Percentiles rank a stretch among this genome's conserved stretches.
Evolutionary conservation across 2,329 filamentous ascomycete species (phyloP).

Genomic region (Coniochaeta sp.): DNA sequence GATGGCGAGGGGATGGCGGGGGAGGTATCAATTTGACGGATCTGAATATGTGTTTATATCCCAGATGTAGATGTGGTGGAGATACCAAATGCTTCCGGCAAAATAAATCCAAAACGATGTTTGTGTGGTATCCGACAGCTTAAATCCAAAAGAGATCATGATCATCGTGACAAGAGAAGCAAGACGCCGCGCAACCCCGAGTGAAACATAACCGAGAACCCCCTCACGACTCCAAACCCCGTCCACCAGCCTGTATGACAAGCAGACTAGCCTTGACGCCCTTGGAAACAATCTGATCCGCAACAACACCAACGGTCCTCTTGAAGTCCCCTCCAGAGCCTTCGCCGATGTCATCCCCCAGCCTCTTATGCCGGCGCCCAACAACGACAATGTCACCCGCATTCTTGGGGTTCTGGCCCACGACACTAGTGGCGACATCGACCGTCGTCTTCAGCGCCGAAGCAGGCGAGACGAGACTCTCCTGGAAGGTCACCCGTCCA

Average conservation of each 20-base stretch:
- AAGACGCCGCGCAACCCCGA: not conserved
- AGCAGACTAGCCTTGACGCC: conserved; percentile 61
- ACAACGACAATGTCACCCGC: conserved; percentile 66
- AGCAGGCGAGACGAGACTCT: conserved; percentile 33
- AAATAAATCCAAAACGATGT: not conserved
- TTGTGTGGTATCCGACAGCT: not conserved
- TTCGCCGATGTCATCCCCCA: conserved; percentile 15
- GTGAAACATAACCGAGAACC: not conserved
- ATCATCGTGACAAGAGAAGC: not conserved
- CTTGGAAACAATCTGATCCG: conserved; percentile 50
- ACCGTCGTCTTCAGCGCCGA: conserved; percentile 38
- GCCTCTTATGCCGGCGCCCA: conserved; percentile 42
- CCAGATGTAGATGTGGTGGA: not conserved
- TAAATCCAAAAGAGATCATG: not conserved
- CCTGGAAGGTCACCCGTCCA: conserved; percentile 38
- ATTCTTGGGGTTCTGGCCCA: conserved; percentile 55
- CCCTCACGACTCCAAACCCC: conserved; percentile 9
- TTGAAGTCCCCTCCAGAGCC: conserved; percentile 26
- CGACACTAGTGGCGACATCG: conserved; percentile 47
- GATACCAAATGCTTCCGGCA: not conserved
- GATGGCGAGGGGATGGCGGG: not conserved
- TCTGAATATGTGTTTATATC: not conserved
- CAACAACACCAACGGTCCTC: conserved; percentile 52
- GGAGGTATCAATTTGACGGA: too few species aligned
- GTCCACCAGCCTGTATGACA: conserved; percentile 55